Percentiles rank a stretch among this genome's conserved stretches.
Evolutionary conservation across 805 yeast species (phyloP).

Genomic region (Yarrowia divulgata): DNA sequence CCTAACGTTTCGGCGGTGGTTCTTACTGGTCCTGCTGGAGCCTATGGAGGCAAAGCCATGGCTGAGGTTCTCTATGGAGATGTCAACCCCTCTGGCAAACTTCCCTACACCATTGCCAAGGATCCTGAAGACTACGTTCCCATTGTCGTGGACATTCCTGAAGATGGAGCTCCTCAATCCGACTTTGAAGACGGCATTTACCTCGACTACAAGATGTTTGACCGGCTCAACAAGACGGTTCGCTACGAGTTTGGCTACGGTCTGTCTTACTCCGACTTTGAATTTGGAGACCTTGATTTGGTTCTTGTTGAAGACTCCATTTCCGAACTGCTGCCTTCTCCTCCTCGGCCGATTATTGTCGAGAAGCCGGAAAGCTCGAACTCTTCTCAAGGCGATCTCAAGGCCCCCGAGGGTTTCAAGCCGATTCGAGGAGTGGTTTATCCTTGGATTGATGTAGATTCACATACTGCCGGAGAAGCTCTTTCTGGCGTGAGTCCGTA

Average conservation of each 20-base stretch:
- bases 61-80: slow-evolving; percentile 68
- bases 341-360: neutral
- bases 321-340: slow-evolving; percentile 57
- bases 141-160: slow-evolving; percentile 53
- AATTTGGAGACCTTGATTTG: slow-evolving; percentile 50
- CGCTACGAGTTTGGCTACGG: slow-evolving; percentile 71
- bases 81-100: slow-evolving; percentile 66
- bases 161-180: slow-evolving; percentile 52
- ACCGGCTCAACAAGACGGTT: slow-evolving; percentile 62
- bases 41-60: slow-evolving; percentile 61
- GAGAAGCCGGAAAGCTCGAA: neutral
- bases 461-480: slow-evolving; percentile 6
- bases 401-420: neutral
- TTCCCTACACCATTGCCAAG: slow-evolving; percentile 71
- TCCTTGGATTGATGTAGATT: slow-evolving; percentile 54
- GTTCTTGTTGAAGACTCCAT: slow-evolving; percentile 54
- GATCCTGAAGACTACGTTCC: slow-evolving; percentile 58
- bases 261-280: slow-evolving; percentile 59
- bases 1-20: slow-evolving; percentile 66
- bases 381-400: neutral
- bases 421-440: slow-evolving; percentile 55
- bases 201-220: slow-evolving; percentile 65
- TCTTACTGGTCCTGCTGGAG: slow-evolving; percentile 65
- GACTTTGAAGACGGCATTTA: slow-evolving; percentile 54
- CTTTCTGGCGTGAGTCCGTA: slow-evolving; percentile 8